These are phyloP conservation scores for Pythium aquatile DNA, from an alignment of 352 stramenopile genomes.

Conservation along the genomic window DNA sequence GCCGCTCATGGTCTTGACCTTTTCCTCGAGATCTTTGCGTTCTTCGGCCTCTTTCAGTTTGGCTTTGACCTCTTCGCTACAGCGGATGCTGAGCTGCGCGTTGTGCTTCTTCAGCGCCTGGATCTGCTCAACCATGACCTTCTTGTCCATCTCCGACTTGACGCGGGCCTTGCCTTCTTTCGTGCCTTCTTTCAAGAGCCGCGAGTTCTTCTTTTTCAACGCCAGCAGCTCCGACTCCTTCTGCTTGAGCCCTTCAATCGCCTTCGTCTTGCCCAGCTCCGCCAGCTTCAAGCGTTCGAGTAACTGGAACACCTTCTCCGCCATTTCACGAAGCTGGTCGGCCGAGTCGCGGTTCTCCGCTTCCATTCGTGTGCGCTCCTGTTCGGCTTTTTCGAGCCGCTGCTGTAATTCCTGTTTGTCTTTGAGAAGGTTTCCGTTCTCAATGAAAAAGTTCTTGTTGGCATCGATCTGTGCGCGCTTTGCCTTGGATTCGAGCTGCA, in stretches of 20 bases:
- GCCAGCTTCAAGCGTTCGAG: constrained; percentile 95
- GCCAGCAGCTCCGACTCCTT: constrained; percentile 94
- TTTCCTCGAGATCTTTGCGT: constrained; percentile 91
- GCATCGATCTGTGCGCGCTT: constrained; percentile 91
- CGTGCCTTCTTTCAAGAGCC: constrained; percentile 92
- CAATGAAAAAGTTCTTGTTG: constrained; percentile 91
- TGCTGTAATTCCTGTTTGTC: constrained; percentile 79
- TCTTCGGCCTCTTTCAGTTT: constrained; percentile 92
- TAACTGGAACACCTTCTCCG: constrained; percentile 96
- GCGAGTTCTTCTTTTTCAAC: constrained; percentile 94
- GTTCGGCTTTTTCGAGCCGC: constrained; percentile 89
- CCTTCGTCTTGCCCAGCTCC: constrained; percentile 95
- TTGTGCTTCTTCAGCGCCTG: constrained; percentile 96
- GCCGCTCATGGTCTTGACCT: constrained; percentile 91
- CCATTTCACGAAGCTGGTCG: constrained; percentile 96
- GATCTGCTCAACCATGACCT: constrained; percentile 93
- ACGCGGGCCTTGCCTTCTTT: constrained; percentile 92
- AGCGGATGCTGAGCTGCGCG: constrained; percentile 88
- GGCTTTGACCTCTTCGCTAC: constrained; percentile 92
- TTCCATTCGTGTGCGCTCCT: constrained; percentile 94
- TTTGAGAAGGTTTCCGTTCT: constrained; percentile 72
- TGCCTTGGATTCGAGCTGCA: constrained; percentile 92
- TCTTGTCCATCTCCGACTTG: constrained; percentile 94
- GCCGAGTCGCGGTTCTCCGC: constrained; percentile 93
- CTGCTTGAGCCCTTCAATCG: constrained; percentile 91